These are phyloP conservation scores for Saturnispora besseyi DNA, from an alignment of 805 yeast genomes.

Conservation along the genomic window DNA sequence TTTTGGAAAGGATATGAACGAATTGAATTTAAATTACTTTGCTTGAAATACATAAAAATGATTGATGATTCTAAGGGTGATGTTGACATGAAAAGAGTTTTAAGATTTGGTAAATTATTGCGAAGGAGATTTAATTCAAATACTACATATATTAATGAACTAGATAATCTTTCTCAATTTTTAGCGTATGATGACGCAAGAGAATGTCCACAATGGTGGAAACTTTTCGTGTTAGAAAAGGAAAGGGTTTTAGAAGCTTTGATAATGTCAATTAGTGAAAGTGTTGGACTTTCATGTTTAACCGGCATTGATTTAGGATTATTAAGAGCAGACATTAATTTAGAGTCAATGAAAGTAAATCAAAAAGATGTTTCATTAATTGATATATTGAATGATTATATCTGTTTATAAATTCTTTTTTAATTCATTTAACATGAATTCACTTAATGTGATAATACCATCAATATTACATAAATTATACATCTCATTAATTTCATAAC, in stretches of 20 bases:
- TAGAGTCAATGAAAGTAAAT: slow-evolving; percentile 7
- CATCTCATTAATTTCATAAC: slow-evolving; percentile 50
- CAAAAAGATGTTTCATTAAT: slow-evolving; percentile 30
- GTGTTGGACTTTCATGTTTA: slow-evolving; percentile 9
- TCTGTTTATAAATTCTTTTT: slow-evolving; percentile 15
- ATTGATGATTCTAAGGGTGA: slow-evolving; percentile 17
- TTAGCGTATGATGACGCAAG: slow-evolving; percentile 45
- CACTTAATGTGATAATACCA: slow-evolving; percentile 47
- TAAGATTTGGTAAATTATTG: slow-evolving; percentile 33
- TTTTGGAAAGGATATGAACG: slow-evolving; percentile 27
- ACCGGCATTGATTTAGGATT: slow-evolving; percentile 22
- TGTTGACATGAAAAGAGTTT: slow-evolving; percentile 25
- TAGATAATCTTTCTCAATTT: slow-evolving; percentile 41
- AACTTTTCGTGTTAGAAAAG: slow-evolving; percentile 30
- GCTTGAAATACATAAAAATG: slow-evolving; percentile 35
- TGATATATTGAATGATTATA: slow-evolving; percentile 39
- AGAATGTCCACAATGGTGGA: slow-evolving; percentile 28
- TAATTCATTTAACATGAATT: slow-evolving; percentile 37
- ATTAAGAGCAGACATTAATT: slow-evolving; percentile 16
- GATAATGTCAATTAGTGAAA: slow-evolving; percentile 28
- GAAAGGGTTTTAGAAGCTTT: slow-evolving; percentile 32
- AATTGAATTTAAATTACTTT: slow-evolving; percentile 34
- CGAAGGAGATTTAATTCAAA: slow-evolving; percentile 23
- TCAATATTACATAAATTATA: slow-evolving; percentile 44
- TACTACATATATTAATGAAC: slow-evolving; percentile 27